These are phyloP conservation scores for Didymella sp. DNA, from an alignment of 2,329 filamentous ascomycete species.

Conservation along the genomic window DNA sequence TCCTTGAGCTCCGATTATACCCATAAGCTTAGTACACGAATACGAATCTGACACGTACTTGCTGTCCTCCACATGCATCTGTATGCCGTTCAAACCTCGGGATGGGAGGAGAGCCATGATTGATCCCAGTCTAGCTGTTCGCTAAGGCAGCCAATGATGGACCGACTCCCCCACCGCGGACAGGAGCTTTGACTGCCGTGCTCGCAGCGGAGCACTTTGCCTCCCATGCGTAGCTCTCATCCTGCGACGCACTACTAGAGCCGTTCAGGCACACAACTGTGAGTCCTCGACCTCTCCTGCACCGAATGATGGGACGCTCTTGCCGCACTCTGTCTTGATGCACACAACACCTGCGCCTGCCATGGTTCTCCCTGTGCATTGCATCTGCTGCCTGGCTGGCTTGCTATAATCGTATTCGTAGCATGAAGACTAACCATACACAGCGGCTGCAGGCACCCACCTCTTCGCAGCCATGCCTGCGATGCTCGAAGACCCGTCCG, in stretches of 20 bases:
- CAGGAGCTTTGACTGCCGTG: constrained; percentile 5
- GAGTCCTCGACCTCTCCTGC: constrained; percentile 13
- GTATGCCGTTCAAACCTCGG: neutral
- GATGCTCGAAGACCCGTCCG: constrained; percentile 77
- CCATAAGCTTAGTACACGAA: neutral
- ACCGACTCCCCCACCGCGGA: neutral
- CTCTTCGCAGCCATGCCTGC: constrained; percentile 68
- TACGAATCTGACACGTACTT: neutral
- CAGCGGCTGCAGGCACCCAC: constrained; percentile 12
- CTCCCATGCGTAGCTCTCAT: constrained; percentile 22
- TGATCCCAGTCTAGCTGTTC: neutral
- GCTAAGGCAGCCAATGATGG: constrained; percentile 8
- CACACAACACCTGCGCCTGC: neutral
- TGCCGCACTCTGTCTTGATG: neutral
- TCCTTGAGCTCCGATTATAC: neutral
- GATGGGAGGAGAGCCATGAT: neutral
- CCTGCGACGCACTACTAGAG: constrained; percentile 15
- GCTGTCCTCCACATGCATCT: neutral
- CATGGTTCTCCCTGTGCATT: neutral
- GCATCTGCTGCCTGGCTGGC: neutral
- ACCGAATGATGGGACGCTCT: neutral
- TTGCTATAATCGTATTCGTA: too few relatives aligned
- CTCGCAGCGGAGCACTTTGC: constrained; percentile 18
- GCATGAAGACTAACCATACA: constrained; percentile 3
- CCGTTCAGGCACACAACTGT: constrained; percentile 14